Percentiles rank a stretch among this genome's conserved stretches.
These are phyloP conservation scores for Calonectria naviculata DNA, from an alignment of 2,329 filamentous ascomycete species.

Conservation along the genomic window DNA sequence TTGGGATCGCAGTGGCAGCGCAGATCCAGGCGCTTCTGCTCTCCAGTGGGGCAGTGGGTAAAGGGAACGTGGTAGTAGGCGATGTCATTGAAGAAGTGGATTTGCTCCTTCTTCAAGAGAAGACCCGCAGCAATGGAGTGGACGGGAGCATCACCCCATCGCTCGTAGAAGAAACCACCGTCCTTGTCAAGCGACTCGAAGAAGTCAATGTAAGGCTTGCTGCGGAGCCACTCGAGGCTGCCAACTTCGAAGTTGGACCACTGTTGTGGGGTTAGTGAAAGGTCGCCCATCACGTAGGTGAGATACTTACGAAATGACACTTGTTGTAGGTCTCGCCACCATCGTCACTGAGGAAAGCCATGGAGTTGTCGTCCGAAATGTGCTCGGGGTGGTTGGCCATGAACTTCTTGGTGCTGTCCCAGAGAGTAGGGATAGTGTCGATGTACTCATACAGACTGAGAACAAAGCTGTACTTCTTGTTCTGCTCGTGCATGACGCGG, in stretches of 20 bases:
- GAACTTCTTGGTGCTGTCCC: slow-evolving; percentile 96
- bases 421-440: slow-evolving; percentile 95
- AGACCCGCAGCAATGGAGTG: slow-evolving; percentile 96
- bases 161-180: slow-evolving; percentile 98
- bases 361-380: slow-evolving; percentile 83
- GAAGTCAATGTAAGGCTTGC: slow-evolving; percentile 88
- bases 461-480: slow-evolving; percentile 98
- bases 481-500: slow-evolving; percentile 94
- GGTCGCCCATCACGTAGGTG: neutral
- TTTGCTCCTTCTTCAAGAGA: slow-evolving; percentile 89
- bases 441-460: slow-evolving; percentile 96
- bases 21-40: slow-evolving; percentile 84
- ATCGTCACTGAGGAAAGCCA: slow-evolving; percentile 93
- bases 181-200: slow-evolving; percentile 90
- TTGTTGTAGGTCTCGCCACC: slow-evolving; percentile 93
- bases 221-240: slow-evolving; percentile 92
- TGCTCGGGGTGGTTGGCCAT: slow-evolving; percentile 92
- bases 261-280: slow-evolving; percentile 55
- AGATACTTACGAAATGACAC: slow-evolving; percentile 87
- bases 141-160: slow-evolving; percentile 97
- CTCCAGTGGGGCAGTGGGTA: slow-evolving; percentile 94
- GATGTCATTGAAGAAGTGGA: slow-evolving; percentile 99
- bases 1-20: slow-evolving; percentile 95
- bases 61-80: slow-evolving; percentile 98
- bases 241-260: slow-evolving; percentile 99